Evolutionary conservation across 371 early-diverging fungal genomes (phyloP).

Genomic region (Sporodiniella umbellata): DNA sequence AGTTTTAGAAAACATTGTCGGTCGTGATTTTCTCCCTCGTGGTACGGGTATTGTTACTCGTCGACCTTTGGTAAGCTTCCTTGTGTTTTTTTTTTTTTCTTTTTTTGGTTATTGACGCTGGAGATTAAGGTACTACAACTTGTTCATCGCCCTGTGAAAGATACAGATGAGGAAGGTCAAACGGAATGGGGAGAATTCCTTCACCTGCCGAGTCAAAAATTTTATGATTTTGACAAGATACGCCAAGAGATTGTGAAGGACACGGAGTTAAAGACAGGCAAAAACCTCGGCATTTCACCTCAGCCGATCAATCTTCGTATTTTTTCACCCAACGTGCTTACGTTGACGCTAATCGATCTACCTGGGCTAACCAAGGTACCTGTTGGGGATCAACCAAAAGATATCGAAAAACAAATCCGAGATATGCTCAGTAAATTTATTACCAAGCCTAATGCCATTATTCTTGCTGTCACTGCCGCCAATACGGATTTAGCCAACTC

Average conservation of each 20-base stretch:
- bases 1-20: constrained; percentile 98
- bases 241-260: constrained; percentile 91
- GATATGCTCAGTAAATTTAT: constrained; percentile 97
- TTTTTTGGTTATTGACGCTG: not conserved
- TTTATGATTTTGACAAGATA: constrained; percentile 90
- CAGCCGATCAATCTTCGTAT: constrained; percentile 94
- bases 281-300: constrained; percentile 85
- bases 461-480: constrained; percentile 96
- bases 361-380: constrained; percentile 98
- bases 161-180: constrained; percentile 43
- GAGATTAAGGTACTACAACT: constrained; percentile 81
- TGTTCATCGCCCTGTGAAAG: constrained; percentile 76
- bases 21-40: constrained; percentile 96
- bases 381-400: constrained; percentile 98
- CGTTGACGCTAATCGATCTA: constrained; percentile 97
- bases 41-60: constrained; percentile 96
- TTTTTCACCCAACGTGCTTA: constrained; percentile 94
- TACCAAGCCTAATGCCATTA: constrained; percentile 92
- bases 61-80: constrained; percentile 75
- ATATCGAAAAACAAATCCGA: constrained; percentile 96
- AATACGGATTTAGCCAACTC: constrained; percentile 99
- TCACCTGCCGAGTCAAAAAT: constrained; percentile 91
- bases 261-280: constrained; percentile 92
- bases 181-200: constrained; percentile 97
- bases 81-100: not conserved